Base-by-base conservation (phyloP, 441 rosid genomes). In the Bocquillonia castaneifolia region DNA sequence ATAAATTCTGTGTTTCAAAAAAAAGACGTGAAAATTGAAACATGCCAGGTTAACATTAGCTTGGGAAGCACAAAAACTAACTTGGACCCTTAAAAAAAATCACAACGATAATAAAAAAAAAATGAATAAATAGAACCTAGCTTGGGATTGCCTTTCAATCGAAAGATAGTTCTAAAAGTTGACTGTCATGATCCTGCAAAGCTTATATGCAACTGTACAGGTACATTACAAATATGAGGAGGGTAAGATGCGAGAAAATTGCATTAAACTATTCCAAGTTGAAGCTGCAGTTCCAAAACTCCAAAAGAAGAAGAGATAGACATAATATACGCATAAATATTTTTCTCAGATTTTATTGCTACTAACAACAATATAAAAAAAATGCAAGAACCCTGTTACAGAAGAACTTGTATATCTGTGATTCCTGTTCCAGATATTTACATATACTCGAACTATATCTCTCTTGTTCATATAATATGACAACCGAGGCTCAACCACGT, bases 341-440 rank as follows among this genome's bases (percentile, higher is more conserved):
- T 51, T 10, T 48, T 20, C 23, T 32, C 5, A 36, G 17, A 23
- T 39, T 20, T 32, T 5, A 22, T 10, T 12, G 0, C 28, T 17
- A 25, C 25, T 3, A 0, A n/a, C 18, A 22, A 23, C 0, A 1
- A 17, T 13, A 36, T 52, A 22, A 26, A 51, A 54, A 2, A n/a
- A 6, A 10, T 18, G 39, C 9, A 14, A 64, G 39, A 68, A 45
- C 54, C 53, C 63, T 58, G 18, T 32, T 6, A 61, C 31, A 47
- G 26, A 12, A 18, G 14, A 1, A 65, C 6, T 28, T 37, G 9
- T 26, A 14, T 22, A 39, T 13, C 63, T 72, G 36, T 54, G 63
- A 74, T 50, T 64, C 56, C 28, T 23, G 22, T 14, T 13, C 37
- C 54, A 39, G 20, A 64, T 28, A 51, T 71, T 53, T 70, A 70